Base-by-base conservation (phyloP, 805 yeast species). In the Candida pseudoglaebosa region DNA sequence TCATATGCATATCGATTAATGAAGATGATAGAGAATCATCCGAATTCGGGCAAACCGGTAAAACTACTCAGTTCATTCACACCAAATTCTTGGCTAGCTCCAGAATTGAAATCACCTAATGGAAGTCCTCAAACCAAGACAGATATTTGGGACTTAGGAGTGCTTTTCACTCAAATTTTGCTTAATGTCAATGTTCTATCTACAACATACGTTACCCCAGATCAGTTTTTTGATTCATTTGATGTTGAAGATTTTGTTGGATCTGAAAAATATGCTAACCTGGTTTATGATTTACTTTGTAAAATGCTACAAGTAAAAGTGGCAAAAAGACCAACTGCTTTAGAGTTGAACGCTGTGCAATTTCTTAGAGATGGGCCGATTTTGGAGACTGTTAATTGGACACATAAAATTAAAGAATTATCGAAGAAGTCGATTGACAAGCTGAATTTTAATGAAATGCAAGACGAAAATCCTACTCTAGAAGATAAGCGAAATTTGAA, bases 111-210 rank as follows among this genome's bases (percentile, higher is more conserved):
- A 50, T 26, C 56, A 52, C 12, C 62, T 55, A 36, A 51, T 59
- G 24, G 71, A 40, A 82, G 84, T 10, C 82, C 82, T 41, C 67
- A 89, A 26, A 84, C 82, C 41, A 85, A 88, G 57, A 81, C 96
- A 0, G 99, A 93, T 64, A 83, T 93, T 7, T 93, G 98, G 98
- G 85, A 85, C 53, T 62, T 89, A 28, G 99, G 97, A 5, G 86
- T 86, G 0, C 57, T 84, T 5, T 82, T 91, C 47, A 41, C 61
- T 41, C 48, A 65, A 19, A 50, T 68, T 3, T 66, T 68, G 70
- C 40, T 65, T 8, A 60, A 59, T 28, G 70, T 80, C 13, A 79
- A 84, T 45, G 65, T 82, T 56, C 68, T 86, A 3, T 66, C 73
- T 32, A 91, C 95, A 0, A 62, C 69, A 2, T 80, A 77, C 34